Evolutionary conservation across 495 filamentous ascomycete genomes (phyloP).

Genomic region (Podospora appendiculata): DNA sequence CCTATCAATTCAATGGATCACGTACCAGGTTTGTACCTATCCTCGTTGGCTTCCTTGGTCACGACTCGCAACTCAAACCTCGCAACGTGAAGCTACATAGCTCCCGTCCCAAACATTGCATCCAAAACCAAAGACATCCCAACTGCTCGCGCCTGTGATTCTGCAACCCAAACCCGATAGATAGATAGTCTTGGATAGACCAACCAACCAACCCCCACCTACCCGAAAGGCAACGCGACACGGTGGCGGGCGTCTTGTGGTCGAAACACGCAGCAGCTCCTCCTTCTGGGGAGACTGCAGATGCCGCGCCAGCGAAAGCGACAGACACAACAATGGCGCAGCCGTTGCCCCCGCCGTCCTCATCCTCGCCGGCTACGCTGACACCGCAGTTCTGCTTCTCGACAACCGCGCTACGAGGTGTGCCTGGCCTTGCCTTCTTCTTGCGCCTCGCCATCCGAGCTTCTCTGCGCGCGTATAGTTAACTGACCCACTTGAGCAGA

Average conservation of each 20-base stretch:
- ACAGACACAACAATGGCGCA: neutral
- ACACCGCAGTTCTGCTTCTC: conserved; percentile 94
- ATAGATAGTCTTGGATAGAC: too few species aligned
- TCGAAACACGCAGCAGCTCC: conserved; percentile 26
- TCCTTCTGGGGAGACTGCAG: conserved; percentile 27
- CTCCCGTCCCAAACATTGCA: too few species aligned
- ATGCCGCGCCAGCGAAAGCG: neutral
- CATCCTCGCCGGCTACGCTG: conserved; percentile 49
- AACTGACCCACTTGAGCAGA: conserved; percentile 45
- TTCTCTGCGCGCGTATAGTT: too few species aligned
- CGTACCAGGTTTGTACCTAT: too few species aligned
- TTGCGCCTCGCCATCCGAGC: neutral
- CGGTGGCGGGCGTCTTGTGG: conserved; percentile 44
- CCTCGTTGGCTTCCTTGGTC: too few species aligned
- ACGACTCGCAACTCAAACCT: too few species aligned
- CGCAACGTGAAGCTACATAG: too few species aligned
- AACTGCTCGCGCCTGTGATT: too few species aligned
- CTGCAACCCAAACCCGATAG: too few species aligned
- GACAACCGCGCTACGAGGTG: conserved; percentile 75
- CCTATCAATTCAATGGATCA: too few species aligned
- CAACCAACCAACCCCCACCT: too few species aligned
- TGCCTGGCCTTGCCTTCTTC: neutral
- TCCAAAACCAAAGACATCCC: too few species aligned
- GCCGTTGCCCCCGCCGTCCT: conserved; percentile 51
- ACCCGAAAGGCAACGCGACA: conserved; percentile 10